Conservation (phyloP, 2,329 filamentous ascomycete genomes). For the Fragosphaeria purpurea region DNA sequence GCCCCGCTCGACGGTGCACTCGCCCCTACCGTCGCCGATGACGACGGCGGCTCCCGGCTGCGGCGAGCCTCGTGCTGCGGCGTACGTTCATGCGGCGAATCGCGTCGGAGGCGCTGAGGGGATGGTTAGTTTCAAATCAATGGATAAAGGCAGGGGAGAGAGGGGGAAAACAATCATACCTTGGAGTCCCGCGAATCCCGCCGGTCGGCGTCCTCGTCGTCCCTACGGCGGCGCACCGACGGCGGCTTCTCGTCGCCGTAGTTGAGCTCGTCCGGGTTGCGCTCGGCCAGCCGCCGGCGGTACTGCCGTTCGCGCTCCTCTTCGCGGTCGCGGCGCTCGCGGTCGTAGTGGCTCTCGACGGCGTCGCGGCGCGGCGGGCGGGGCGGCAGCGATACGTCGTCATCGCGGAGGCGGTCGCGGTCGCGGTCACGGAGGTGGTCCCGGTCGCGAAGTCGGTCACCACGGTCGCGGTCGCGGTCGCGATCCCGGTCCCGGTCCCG, state of each 20-base stretch:
- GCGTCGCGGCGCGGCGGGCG: conserved; percentile 40
- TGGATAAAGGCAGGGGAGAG: neutral
- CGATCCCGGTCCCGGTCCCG: conserved; percentile 17
- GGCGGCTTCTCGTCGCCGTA: conserved; percentile 67
- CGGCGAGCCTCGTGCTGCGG: conserved; percentile 46
- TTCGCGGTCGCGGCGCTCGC: conserved; percentile 78
- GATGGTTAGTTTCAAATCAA: conserved; percentile 17
- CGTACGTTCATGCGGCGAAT: conserved; percentile 46
- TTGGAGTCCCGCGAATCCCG: conserved; percentile 59
- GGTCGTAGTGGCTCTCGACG: conserved; percentile 64
- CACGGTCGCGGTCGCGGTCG: conserved; percentile 37
- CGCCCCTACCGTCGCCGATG: conserved; percentile 12
- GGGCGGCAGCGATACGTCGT: conserved; percentile 29
- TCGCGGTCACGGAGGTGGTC: conserved; percentile 38
- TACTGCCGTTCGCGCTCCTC: conserved; percentile 84
- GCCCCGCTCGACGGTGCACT: conserved; percentile 37
- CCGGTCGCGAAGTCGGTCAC: conserved; percentile 46
- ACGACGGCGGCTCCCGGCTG: conserved; percentile 21
- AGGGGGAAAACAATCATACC: conserved; percentile 27
- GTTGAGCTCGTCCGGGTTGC: conserved; percentile 72
- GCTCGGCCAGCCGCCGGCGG: conserved; percentile 62
- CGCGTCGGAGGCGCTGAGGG: conserved; percentile 45
- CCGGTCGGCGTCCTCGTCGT: conserved; percentile 60
- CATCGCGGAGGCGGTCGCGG: conserved; percentile 26
- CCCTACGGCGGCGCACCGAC: conserved; percentile 60